A percentile compares a stretch with the other conserved stretches of the same genome.
phyloP scores from a whole-genome alignment of 2,329 filamentous ascomycete species.

The Stenocarpella maydis region DNA sequence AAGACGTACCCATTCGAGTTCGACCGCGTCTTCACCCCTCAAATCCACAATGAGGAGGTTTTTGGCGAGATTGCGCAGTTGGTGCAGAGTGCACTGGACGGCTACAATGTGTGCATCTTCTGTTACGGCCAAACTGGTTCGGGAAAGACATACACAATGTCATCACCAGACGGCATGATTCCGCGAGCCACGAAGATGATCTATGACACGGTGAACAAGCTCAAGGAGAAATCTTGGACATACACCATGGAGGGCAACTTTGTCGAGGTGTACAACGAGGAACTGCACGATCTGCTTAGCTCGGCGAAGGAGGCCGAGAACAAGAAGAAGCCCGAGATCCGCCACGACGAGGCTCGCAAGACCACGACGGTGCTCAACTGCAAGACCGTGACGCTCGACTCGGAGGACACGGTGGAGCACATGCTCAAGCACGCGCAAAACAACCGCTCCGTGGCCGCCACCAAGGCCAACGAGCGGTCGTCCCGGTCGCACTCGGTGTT shows the following conservation, averaged over 20 bases:
- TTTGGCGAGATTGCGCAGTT: constrained; percentile 97
- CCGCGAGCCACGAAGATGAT: constrained; percentile 93
- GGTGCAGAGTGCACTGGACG: constrained; percentile 94
- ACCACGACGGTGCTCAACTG: constrained; percentile 85
- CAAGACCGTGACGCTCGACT: constrained; percentile 78
- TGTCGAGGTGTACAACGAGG: constrained; percentile 98
- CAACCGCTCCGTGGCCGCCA: constrained; percentile 92
- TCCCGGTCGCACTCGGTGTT: constrained; percentile 97
- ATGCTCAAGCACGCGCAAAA: constrained; percentile 83
- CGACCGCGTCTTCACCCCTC: constrained; percentile 88
- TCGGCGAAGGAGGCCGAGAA: constrained; percentile 70
- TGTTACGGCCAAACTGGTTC: constrained; percentile 98
- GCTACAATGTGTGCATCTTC: constrained; percentile 99
- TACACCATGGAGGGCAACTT: constrained; percentile 97
- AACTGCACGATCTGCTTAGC: constrained; percentile 85
- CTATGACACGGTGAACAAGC: constrained; percentile 82
- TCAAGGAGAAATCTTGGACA: constrained; percentile 91
- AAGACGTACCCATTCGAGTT: constrained; percentile 90
- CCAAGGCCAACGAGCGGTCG: constrained; percentile 95
- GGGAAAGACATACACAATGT: constrained; percentile 98
- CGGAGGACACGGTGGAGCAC: constrained; percentile 78
- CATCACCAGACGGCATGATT: constrained; percentile 90
- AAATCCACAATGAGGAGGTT: constrained; percentile 81
- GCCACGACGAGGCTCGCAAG: constrained; percentile 83
- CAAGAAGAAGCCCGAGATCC: constrained; percentile 87